Conservation (phyloP, 23 red algal species). For the Gracilariopsis chorda region DNA sequence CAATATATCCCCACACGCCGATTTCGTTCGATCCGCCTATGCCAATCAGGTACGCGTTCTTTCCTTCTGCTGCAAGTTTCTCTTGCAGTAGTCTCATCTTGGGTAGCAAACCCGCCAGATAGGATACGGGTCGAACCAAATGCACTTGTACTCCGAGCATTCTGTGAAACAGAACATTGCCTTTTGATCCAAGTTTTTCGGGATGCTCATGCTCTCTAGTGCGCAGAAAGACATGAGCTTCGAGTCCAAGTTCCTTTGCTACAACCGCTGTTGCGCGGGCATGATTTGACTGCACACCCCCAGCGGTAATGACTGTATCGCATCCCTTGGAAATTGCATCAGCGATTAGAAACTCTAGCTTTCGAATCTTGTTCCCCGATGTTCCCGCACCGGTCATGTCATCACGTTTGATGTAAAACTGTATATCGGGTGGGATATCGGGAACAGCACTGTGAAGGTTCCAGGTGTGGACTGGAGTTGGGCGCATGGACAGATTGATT, state of each 20-base stretch:
- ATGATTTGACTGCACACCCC: conserved; percentile 60
- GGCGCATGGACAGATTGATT: conserved; percentile 31
- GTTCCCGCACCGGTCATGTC: conserved; percentile 46
- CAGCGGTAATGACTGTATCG: conserved; percentile 57
- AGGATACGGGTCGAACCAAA: conserved; percentile 39
- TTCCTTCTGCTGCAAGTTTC: not conserved
- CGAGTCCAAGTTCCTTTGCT: conserved; percentile 37
- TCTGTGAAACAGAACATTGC: conserved; percentile 61
- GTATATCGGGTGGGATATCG: not conserved
- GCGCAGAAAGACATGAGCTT: conserved; percentile 67
- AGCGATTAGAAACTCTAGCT: conserved; percentile 75
- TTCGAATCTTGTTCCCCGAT: conserved; percentile 74
- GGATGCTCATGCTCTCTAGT: not conserved
- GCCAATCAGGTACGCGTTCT: conserved; percentile 45
- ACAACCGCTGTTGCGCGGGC: conserved; percentile 64
- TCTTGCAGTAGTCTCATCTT: conserved; percentile 35
- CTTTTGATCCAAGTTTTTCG: conserved; percentile 4
- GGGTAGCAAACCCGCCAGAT: conserved; percentile 22
- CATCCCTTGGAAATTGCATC: conserved; percentile 21
- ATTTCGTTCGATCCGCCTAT: conserved; percentile 76
- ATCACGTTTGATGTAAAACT: conserved; percentile 69
- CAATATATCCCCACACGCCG: conserved; percentile 79
- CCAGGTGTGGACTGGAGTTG: conserved; percentile 54
- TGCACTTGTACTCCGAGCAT: conserved; percentile 59
- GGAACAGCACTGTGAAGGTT: not conserved